Percentiles rank a stretch among this genome's conserved stretches.
Evolutionary conservation across 2,329 filamentous ascomycete species (phyloP).

Genomic region (Penicillium sp.): DNA sequence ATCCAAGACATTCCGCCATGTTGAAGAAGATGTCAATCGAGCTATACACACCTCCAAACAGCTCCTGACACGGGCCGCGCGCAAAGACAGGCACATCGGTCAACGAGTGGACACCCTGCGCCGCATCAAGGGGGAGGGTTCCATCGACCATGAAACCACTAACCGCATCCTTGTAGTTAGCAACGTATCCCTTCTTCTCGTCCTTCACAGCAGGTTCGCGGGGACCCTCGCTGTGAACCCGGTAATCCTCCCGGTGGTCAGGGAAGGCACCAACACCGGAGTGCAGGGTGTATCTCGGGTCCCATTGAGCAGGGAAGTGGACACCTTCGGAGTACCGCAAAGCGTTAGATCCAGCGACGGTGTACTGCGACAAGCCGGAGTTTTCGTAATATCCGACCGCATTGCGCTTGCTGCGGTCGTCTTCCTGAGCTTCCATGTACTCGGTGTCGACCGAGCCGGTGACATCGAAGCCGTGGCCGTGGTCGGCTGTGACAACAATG

Average conservation of each 20-base stretch:
- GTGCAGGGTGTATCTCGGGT: conserved; percentile 78
- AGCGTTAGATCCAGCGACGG: conserved; percentile 57
- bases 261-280: conserved; percentile 70
- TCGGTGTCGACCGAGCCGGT: conserved; percentile 78
- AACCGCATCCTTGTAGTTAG: conserved; percentile 64
- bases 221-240: conserved; percentile 65
- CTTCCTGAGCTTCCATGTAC: conserved; percentile 66
- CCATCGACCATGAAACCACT: conserved; percentile 74
- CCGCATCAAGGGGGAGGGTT: conserved; percentile 63
- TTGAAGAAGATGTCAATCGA: conserved; percentile 44
- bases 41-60: conserved; percentile 58
- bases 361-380: conserved; percentile 76
- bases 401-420: conserved; percentile 70
- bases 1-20: conserved; percentile 42
- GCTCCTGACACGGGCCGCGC: conserved; percentile 73
- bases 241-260: conserved; percentile 74
- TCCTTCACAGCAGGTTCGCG: conserved; percentile 59
- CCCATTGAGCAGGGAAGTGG: conserved; percentile 81
- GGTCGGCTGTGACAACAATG: conserved; percentile 79
- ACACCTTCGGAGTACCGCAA: conserved; percentile 67
- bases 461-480: conserved; percentile 87
- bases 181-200: conserved; percentile 62
- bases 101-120: conserved; percentile 72
- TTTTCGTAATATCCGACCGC: conserved; percentile 72
- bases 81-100: conserved; percentile 79